Percentiles rank a stretch among this genome's conserved stretches.
Conservation (phyloP, 192 early-diverging fungal genomes). For the Phycomyces nitens region DNA sequence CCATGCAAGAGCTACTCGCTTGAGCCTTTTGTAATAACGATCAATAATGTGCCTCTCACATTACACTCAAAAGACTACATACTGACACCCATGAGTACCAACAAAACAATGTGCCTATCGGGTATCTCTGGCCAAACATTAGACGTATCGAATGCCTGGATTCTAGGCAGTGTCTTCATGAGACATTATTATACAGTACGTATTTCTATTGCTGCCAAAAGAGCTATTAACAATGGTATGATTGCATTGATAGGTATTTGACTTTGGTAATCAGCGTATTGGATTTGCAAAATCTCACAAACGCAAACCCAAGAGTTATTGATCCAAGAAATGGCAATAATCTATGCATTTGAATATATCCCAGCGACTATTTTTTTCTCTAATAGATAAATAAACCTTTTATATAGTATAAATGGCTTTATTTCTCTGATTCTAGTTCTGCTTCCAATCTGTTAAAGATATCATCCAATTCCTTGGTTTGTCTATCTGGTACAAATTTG, state of each 20-base stretch:
- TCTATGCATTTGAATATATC: no score
- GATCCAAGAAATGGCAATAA: not conserved
- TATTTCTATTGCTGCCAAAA: not conserved
- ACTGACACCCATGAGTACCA: conserved; percentile 8
- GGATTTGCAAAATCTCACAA: not conserved
- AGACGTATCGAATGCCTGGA: conserved; percentile 13
- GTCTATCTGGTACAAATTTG: conserved; percentile 28
- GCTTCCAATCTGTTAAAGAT: conserved; percentile 22
- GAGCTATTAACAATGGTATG: not conserved
- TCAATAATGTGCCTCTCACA: not conserved
- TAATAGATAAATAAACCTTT: not conserved
- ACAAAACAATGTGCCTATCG: conserved; percentile 13
- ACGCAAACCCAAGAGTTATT: not conserved
- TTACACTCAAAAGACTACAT: conserved; percentile 13
- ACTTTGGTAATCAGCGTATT: conserved; percentile 1
- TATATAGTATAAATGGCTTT: not conserved
- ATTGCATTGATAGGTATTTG: not conserved
- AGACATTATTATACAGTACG: conserved; percentile 28
- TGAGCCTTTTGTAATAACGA: not conserved
- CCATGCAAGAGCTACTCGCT: conserved; percentile 3
- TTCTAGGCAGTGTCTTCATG: conserved; percentile 26
- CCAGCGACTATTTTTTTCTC: no score
- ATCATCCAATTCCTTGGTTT: conserved; percentile 24
- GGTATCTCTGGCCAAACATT: conserved; percentile 22
- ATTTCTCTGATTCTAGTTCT: not conserved